A percentile compares a stretch with the other conserved stretches of the same genome.
phyloP scores from a whole-genome alignment of 768 basidiomycete species.

The Coprinellus micaceus region DNA sequence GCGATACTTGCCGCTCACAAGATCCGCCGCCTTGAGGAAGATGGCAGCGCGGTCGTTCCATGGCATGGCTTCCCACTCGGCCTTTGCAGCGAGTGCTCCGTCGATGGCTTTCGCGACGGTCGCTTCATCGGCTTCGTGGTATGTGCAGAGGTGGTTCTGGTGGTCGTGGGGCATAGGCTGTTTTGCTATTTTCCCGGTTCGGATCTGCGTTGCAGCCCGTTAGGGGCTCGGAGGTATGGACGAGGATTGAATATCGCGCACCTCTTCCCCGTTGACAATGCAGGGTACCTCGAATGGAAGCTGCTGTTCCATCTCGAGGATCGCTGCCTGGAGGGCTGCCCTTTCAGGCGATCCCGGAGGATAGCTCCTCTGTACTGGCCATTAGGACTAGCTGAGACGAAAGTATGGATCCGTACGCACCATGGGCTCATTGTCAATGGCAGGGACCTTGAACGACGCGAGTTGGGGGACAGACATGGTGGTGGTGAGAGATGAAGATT shows the following conservation, averaged over 20 bases:
- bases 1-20: slow-evolving; percentile 92
- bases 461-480: slow-evolving; percentile 53
- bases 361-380: slow-evolving; percentile 59
- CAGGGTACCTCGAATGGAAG: slow-evolving; percentile 92
- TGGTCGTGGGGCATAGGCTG: slow-evolving; percentile 89
- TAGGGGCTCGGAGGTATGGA: slow-evolving; percentile 1
- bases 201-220: slow-evolving; percentile 47
- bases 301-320: slow-evolving; percentile 76
- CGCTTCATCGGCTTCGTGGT: slow-evolving; percentile 83
- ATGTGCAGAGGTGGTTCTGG: slow-evolving; percentile 72
- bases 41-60: slow-evolving; percentile 98
- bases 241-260: slow-evolving; percentile 28
- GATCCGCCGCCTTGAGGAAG: slow-evolving; percentile 96
- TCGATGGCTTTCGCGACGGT: slow-evolving; percentile 78
- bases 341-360: slow-evolving; percentile 78
- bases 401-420: slow-evolving; percentile 35
- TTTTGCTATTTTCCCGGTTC: slow-evolving; percentile 71
- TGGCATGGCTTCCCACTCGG: slow-evolving; percentile 88
- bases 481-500: neutral
- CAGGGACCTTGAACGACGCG: slow-evolving; percentile 82
- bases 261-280: slow-evolving; percentile 85
- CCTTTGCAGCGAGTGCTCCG: slow-evolving; percentile 82
- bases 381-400: neutral
- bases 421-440: slow-evolving; percentile 91
- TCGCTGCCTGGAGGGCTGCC: slow-evolving; percentile 61